Evolutionary conservation across 306 rosid species (phyloP), one percentile per base, ranked within the genome.

Genomic region (Cyamopsis tetragonoloba): DNA sequence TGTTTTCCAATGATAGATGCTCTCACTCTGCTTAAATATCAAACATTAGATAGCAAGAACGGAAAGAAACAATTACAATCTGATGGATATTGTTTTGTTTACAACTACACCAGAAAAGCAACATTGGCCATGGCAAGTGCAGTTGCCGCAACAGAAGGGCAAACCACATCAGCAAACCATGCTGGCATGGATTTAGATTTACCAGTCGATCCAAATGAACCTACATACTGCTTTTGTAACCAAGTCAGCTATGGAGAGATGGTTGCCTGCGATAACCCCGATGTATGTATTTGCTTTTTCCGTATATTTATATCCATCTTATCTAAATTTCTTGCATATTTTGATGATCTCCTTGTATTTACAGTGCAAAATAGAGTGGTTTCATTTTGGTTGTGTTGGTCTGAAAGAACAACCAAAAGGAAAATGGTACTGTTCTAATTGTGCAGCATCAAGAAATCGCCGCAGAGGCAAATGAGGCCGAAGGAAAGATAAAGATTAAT

Each of bases 301-400:
- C 63, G 13, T 24, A 22, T 44, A 22, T 38, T 51, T 60, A 24
- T 23, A 9, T 56, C 67, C 58, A 13, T 15, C 55, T 46, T 38
- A 31, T 63, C 4, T 55, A 5, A 54, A 32, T 42, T 32, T 63
- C 41, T 39, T 30, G 28, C 64, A 32, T 56, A 20, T 64, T 24
- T 41, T 70, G 62, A 68, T 60, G 7, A 17, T 43, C 54, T 74
- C 42, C 72, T 59, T 31, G 28, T 60, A 72, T 38, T 68, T 42
- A 41, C 85, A 81, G 85, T 81, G 85, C 77, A 81, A 77, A 73
- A 77, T 81, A 57, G 85, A 81, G 77, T 81, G 85, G 85, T 81
- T 81, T 43, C 85, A 81, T 68, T 81, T 81, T 63, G 85, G 80
- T 42, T 81, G 85, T 43, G 85, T 81, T 63, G 85, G 85, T 9